Percentiles rank a stretch among this genome's conserved stretches.
Conservation (phyloP, 208 protist species). For the Phytomonas sp. region DNA sequence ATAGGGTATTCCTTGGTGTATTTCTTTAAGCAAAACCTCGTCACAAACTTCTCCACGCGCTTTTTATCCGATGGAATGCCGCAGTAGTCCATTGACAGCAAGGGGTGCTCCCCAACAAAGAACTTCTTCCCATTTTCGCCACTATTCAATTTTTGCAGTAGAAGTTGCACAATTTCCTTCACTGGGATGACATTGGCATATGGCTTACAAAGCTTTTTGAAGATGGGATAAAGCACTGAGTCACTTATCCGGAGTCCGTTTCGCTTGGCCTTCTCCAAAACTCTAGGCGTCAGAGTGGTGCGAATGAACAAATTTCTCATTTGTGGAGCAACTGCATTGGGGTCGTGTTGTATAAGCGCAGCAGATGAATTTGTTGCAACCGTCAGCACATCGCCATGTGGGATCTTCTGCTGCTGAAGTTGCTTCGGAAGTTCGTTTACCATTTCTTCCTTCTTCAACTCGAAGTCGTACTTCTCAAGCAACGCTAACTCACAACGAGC, state of each 20-base stretch:
- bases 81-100: slow-evolving; percentile 66
- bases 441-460: neutral
- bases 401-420: neutral
- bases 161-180: slow-evolving; percentile 28
- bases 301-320: neutral
- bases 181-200: slow-evolving; percentile 9
- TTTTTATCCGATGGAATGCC: slow-evolving; percentile 50
- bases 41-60: slow-evolving; percentile 45
- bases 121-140: neutral
- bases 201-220: neutral
- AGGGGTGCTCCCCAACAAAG: slow-evolving; percentile 27
- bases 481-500: neutral
- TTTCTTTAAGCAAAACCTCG: slow-evolving; percentile 33
- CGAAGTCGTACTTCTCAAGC: neutral
- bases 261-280: neutral
- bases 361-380: neutral
- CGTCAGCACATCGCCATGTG: neutral
- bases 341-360: neutral
- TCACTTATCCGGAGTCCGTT: neutral
- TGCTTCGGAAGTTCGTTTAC: neutral
- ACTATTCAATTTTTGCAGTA: slow-evolving; percentile 31
- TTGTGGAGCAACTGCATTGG: neutral
- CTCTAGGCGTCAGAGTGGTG: neutral
- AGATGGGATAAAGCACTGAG: neutral
- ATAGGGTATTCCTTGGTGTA: slow-evolving; percentile 14